Percentiles rank a stretch among this genome's conserved stretches.
phyloP scores from a whole-genome alignment of 2,329 filamentous ascomycete genomes.

The Capronia americana region DNA sequence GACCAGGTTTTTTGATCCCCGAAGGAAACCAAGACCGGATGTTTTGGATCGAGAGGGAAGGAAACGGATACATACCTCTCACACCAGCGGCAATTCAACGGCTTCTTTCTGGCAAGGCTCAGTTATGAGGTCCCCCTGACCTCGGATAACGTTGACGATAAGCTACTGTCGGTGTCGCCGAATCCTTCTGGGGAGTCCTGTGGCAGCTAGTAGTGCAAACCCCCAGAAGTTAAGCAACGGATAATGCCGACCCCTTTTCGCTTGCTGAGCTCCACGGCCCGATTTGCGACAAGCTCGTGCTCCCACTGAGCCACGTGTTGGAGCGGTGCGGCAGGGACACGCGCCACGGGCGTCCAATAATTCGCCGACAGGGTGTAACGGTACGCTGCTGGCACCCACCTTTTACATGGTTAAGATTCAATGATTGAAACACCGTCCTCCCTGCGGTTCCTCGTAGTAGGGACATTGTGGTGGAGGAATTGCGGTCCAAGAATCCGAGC shows the following conservation, averaged over 20 bases:
- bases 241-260: neutral
- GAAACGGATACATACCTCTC: constrained; percentile 21
- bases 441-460: too few relatives aligned
- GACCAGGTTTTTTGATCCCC: constrained; percentile 19
- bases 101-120: constrained; percentile 21
- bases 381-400: neutral
- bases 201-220: neutral
- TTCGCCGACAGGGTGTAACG: neutral
- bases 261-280: neutral
- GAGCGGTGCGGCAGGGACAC: neutral
- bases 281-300: neutral
- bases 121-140: constrained; percentile 5
- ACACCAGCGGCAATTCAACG: constrained; percentile 13
- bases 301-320: neutral
- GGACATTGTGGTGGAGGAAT: neutral
- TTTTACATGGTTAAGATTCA: neutral
- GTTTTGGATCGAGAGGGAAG: constrained; percentile 26
- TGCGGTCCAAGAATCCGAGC: too few relatives aligned
- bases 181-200: neutral
- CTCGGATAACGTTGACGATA: neutral
- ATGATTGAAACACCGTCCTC: neutral
- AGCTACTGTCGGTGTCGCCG: neutral
- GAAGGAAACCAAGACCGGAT: constrained; percentile 17
- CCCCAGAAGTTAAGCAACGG: neutral
- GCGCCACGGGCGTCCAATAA: neutral